Evolutionary conservation across 2,329 filamentous ascomycete species (phyloP).

Genomic region (Hymenoscyphus occultus): DNA sequence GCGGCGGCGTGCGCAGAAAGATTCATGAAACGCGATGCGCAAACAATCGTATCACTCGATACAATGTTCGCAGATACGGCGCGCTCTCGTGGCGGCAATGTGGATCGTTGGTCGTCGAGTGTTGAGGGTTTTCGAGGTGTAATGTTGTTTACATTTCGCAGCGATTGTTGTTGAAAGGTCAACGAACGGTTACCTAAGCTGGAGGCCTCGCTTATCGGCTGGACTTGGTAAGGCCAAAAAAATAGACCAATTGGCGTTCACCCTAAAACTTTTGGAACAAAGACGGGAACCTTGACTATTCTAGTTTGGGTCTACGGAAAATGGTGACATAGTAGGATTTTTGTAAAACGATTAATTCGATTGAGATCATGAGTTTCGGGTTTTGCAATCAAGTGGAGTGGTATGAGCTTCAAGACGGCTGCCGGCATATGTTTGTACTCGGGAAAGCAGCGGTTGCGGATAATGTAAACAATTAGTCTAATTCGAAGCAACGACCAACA

Average conservation of each 20-base stretch:
- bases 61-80: conserved; percentile 1
- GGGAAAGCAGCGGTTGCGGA: not conserved
- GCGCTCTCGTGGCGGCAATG: conserved; percentile 12
- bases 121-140: conserved; percentile 14
- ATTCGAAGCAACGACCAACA: not conserved
- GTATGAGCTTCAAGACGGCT: not conserved
- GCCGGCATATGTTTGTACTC: not conserved
- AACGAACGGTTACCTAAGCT: not conserved
- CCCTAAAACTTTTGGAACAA: not conserved
- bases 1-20: conserved; percentile 1
- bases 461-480: not conserved
- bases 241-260: not conserved
- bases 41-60: conserved; percentile 14
- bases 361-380: not conserved
- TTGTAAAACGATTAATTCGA: not conserved
- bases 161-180: conserved; percentile 9
- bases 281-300: not conserved
- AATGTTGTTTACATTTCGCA: conserved; percentile 15
- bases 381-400: not conserved
- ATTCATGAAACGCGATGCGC: conserved; percentile 10
- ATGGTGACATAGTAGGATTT: not conserved
- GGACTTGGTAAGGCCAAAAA: not conserved
- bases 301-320: not conserved
- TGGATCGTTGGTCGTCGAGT: conserved; percentile 10
- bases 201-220: not conserved